These are phyloP conservation scores for Globisporangium uncinulatum DNA, from an alignment of 352 stramenopile species.

Conservation along the genomic window DNA sequence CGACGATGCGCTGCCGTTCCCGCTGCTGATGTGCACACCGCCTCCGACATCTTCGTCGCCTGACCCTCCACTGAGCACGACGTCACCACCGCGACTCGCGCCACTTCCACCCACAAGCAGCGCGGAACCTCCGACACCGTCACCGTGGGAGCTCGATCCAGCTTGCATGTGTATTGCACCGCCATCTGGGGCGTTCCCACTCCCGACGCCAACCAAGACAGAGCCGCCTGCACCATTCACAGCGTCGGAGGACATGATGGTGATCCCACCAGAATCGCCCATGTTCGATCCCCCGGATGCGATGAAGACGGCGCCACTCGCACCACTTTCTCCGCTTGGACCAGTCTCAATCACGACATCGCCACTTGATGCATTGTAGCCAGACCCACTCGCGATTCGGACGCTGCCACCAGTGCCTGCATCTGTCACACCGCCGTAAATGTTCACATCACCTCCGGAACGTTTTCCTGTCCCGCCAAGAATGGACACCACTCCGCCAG, in stretches of 20 bases:
- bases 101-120: conserved; percentile 13
- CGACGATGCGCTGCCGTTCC: conserved; percentile 12
- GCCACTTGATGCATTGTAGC: conserved; percentile 15
- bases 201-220: conserved; percentile 15
- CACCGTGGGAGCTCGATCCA: background rate
- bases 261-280: conserved; percentile 19
- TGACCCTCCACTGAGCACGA: conserved; percentile 13
- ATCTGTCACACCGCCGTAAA: conserved; percentile 21
- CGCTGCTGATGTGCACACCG: conserved; percentile 17
- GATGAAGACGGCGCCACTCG: conserved; percentile 20
- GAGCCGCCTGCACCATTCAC: conserved; percentile 19
- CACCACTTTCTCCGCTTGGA: conserved; percentile 4
- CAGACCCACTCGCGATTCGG: conserved; percentile 21
- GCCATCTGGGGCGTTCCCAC: background rate
- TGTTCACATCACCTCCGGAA: conserved; percentile 18
- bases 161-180: conserved; percentile 2
- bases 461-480: conserved; percentile 15
- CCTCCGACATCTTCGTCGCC: conserved; percentile 17
- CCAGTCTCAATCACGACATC: conserved; percentile 18
- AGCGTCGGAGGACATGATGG: conserved; percentile 20
- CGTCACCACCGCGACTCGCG: conserved; percentile 9
- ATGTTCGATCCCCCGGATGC: conserved; percentile 19
- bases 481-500: conserved; percentile 21
- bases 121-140: conserved; percentile 15
- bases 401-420: conserved; percentile 13